A percentile compares a stretch with the other conserved stretches of the same genome.
Evolutionary conservation across 305 asterid species (phyloP).

Genomic region (Solanum aculeatissimum): DNA sequence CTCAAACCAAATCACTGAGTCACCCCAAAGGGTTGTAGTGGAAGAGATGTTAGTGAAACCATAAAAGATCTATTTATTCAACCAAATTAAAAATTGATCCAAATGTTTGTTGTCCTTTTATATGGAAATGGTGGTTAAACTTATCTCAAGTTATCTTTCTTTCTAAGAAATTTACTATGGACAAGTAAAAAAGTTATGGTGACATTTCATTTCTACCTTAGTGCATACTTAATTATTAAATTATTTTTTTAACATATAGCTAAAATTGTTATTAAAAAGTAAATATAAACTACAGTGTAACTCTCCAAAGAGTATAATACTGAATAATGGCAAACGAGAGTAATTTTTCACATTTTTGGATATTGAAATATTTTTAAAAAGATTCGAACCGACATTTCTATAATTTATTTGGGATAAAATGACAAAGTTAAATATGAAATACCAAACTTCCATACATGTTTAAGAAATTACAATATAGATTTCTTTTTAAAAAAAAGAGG

Average conservation of each 20-base stretch:
- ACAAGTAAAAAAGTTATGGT: neutral
- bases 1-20: no score
- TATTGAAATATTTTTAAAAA: no score
- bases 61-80: neutral
- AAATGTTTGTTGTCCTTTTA: neutral
- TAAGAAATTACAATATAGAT: neutral
- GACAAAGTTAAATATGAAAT: neutral
- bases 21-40: no score
- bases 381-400: neutral
- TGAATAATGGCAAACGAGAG: neutral
- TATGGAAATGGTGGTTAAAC: neutral
- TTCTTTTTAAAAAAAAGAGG: no score
- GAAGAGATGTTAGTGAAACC: neutral
- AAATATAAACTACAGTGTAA: neutral
- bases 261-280: neutral
- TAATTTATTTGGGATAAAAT: neutral
- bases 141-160: neutral
- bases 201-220: neutral
- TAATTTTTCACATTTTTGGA: no score
- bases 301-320: neutral
- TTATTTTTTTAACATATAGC: neutral
- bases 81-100: neutral
- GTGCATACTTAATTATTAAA: neutral
- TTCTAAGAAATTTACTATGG: neutral
- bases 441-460: neutral